Base-by-base conservation (phyloP, 2,329 filamentous ascomycete genomes). In the Sporothrix schenckii region DNA sequence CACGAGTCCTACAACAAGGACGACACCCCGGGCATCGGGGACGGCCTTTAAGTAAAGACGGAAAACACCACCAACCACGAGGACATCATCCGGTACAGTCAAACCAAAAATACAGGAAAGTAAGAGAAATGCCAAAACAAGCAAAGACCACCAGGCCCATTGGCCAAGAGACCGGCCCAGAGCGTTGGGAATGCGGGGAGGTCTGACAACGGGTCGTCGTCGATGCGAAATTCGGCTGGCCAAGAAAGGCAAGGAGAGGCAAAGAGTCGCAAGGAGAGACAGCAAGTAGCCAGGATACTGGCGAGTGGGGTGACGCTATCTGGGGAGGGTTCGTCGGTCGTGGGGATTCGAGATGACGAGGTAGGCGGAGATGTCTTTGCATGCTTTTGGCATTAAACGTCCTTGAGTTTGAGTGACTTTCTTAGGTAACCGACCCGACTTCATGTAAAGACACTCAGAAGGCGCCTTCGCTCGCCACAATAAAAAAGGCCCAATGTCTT, bases 221-320 rank as follows among this genome's bases (percentile, higher is more conserved):
- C 10, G 60, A 63, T 63, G 60, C 60, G 60, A 63, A 63, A 19
- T 63, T 63, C 41, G 60, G 60, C 60, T 49, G 21, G 21, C 6
- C 19, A 10, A 24, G 56, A 27, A 30, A n/a, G 21, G 9, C 39
- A 11, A 19, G 3, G 58, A 47, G n/a, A 27, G 30, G 56, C 11
- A 24, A 21, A 3, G 27, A 30, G 27, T 30, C 2, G 3, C 27
- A 30, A 2, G 27, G 27, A 30, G 27, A 30, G 27, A 30, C 27
- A 30, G 4, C 13, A 21, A 49, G 13, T 24, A 7, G 41, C 4
- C 1, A 52, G 7, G 21, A 27, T 13, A 21, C 6, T 60, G 53
- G 24, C 16, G 7, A 27, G 11, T 13, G 19, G 9, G 21, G 11
- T 27, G n/a, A 16, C 4, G 6, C 9, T 41, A 21, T 41, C 56